Percentiles rank a stretch among this genome's conserved stretches.
These are phyloP conservation scores for Bothriochloa decipiens DNA, from an alignment of 176 grass and related monocot species.

Conservation along the genomic window DNA sequence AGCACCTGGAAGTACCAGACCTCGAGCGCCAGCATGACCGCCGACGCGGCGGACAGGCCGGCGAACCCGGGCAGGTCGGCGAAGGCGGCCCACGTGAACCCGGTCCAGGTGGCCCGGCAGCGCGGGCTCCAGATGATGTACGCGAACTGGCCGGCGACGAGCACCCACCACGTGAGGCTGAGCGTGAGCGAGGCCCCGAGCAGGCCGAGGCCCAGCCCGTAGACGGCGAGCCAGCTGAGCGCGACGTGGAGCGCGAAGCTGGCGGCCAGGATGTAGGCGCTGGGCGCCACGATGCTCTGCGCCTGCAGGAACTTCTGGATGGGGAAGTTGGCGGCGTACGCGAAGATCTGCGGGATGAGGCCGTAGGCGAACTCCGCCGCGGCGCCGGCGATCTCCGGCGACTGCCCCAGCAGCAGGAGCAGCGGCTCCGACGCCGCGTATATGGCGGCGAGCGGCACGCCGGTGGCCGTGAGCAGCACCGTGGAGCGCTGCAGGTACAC, in stretches of 20 bases:
- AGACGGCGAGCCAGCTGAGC: constrained; percentile 75
- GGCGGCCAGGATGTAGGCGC: constrained; percentile 73
- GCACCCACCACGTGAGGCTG: constrained; percentile 75
- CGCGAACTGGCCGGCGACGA: constrained; percentile 70
- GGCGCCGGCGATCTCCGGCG: constrained; percentile 74
- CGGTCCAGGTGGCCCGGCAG: constrained; percentile 71
- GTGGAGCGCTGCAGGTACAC: constrained; percentile 81
- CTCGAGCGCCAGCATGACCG: constrained; percentile 94
- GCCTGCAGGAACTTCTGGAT: constrained; percentile 94
- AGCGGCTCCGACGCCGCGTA: constrained; percentile 76
- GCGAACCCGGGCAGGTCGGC: constrained; percentile 69
- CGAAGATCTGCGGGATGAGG: constrained; percentile 96
- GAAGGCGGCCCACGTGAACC: constrained; percentile 81
- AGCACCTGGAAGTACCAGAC: constrained; percentile 94
- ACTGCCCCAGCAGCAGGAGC: constrained; percentile 68
- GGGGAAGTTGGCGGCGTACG: constrained; percentile 83
- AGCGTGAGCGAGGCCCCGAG: constrained; percentile 77
- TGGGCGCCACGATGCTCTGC: constrained; percentile 90
- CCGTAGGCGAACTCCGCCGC: constrained; percentile 72
- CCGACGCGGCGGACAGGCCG: constrained; percentile 68
- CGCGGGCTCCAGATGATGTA: constrained; percentile 72
- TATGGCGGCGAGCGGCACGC: constrained; percentile 70
- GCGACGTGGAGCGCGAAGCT: constrained; percentile 57
- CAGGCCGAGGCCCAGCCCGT: constrained; percentile 59
- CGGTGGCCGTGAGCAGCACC: constrained; percentile 72